These are phyloP conservation scores for Ceratocystis cacaofunesta DNA, from an alignment of 2,329 filamentous ascomycete species.

Conservation along the genomic window DNA sequence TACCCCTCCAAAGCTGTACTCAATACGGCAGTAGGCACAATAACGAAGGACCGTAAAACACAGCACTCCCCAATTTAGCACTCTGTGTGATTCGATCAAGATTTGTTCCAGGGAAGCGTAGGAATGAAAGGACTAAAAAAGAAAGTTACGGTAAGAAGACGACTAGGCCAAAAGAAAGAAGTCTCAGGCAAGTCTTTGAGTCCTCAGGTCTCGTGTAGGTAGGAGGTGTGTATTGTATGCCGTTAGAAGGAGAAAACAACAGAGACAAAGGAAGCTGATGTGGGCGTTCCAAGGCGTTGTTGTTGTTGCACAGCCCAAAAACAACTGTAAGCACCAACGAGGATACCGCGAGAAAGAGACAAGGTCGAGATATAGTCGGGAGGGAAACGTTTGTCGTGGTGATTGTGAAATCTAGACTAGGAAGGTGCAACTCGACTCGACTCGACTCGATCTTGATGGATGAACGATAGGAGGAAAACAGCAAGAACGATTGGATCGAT, in stretches of 20 bases:
- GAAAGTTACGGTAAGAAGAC: background rate
- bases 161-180: background rate
- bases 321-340: no score
- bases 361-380: background rate
- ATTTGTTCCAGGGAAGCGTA: background rate
- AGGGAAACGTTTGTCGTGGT: background rate
- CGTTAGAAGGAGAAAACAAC: background rate
- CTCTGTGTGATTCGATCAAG: background rate
- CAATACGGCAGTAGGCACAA: background rate
- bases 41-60: background rate
- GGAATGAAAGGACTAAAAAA: background rate
- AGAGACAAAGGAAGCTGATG: background rate
- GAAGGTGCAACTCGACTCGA: background rate
- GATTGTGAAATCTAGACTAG: background rate
- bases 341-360: background rate
- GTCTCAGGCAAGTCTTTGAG: background rate
- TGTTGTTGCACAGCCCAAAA: background rate
- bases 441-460: background rate
- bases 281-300: background rate
- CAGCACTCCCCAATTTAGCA: background rate
- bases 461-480: background rate
- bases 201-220: background rate
- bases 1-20: background rate
- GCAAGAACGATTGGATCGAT: background rate
- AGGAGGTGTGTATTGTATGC: background rate